Evolutionary conservation across 495 filamentous ascomycete genomes (phyloP), one percentile per base, ranked within the genome.

Genomic region (Penicillium coffeae): DNA sequence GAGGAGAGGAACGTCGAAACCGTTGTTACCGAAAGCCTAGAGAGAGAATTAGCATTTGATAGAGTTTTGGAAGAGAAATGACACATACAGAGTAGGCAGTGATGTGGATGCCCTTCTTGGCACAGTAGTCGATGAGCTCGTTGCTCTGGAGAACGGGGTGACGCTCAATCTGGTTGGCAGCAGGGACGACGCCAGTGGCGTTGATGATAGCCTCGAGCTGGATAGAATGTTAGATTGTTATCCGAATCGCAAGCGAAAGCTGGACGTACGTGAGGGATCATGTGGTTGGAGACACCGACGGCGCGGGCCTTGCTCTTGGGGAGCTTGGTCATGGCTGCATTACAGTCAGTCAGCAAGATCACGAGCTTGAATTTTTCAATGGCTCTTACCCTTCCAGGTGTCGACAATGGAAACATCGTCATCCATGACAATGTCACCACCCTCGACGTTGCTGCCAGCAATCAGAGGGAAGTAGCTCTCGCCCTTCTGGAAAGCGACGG

Each of bases 271-370:
- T 76, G 68, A 38, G 67, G 55, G 27, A 73, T 66, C 30, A 49
- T 69, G 60, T 70, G 70, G 70, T 76, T 78, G 50, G 74, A 78
- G 21, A 78, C 74, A 70, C 73, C 74, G 38, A 78, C 59, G 52
- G 73, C 59, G 42, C 74, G 71, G 42, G 59, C 66, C 65, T 78
- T 78, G 66, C 48, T 62, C 64, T 78, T 76, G 60, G 72, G 71
- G 38, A 78, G 70, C 65, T 76, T 59, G 48, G 59, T 74, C 70
- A 78, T 70, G 49, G 74, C 74, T 70, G 38, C 41, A 38, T 12
- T 15, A 45, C 20, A 22, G 3, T 55, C 13, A 58, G 50, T 27
- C 21, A 25, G 13, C 38, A 21, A 13, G 1, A 36, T 15, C 21
- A 19, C 35, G 0, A 39, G 40, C 22, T 32, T 14, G 10, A 14